Percentiles rank a stretch among this genome's conserved stretches.
Evolutionary conservation across 208 protist species (phyloP).

Genomic region (Acanthamoeba royreba): DNA sequence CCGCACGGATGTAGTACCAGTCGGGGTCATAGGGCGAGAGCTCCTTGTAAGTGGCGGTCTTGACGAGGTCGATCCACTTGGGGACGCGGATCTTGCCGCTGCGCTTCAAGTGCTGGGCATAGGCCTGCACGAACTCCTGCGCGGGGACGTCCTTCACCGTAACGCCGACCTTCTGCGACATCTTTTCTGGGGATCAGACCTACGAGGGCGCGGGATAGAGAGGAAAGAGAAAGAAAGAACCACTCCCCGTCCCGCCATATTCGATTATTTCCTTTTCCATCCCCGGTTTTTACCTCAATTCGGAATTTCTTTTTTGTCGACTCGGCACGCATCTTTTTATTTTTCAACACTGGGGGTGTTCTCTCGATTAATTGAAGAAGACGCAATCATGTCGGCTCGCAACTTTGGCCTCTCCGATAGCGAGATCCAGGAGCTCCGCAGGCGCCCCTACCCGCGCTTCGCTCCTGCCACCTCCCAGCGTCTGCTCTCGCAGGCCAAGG

Average conservation of each 20-base stretch:
- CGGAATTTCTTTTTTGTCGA: not conserved
- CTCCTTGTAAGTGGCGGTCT: slow-evolving; percentile 94
- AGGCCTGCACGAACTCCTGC: slow-evolving; percentile 93
- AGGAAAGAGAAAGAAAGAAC: slow-evolving; percentile 14
- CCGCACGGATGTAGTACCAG: slow-evolving; percentile 97
- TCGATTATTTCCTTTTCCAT: no score
- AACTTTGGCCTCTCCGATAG: not conserved
- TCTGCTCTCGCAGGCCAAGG: not conserved
- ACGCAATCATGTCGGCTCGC: not conserved
- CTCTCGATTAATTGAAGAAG: not conserved
- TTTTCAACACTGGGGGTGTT: not conserved
- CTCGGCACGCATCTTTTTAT: not conserved
- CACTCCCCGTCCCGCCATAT: not conserved
- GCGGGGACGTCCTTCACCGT: slow-evolving; percentile 92
- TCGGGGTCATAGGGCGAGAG: slow-evolving; percentile 95
- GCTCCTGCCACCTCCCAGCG: not conserved
- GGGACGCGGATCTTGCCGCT: slow-evolving; percentile 83
- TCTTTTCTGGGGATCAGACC: not conserved
- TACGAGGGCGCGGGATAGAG: not conserved
- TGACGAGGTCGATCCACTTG: slow-evolving; percentile 95
- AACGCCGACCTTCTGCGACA: not conserved
- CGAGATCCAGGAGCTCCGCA: not conserved
- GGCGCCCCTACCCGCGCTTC: slow-evolving; percentile 1
- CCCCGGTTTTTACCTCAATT: no score
- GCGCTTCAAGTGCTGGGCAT: slow-evolving; percentile 94